Evolutionary conservation across 805 yeast species (phyloP), one percentile per base, ranked within the genome.

Genomic region (Metschnikowia peoriensis): DNA sequence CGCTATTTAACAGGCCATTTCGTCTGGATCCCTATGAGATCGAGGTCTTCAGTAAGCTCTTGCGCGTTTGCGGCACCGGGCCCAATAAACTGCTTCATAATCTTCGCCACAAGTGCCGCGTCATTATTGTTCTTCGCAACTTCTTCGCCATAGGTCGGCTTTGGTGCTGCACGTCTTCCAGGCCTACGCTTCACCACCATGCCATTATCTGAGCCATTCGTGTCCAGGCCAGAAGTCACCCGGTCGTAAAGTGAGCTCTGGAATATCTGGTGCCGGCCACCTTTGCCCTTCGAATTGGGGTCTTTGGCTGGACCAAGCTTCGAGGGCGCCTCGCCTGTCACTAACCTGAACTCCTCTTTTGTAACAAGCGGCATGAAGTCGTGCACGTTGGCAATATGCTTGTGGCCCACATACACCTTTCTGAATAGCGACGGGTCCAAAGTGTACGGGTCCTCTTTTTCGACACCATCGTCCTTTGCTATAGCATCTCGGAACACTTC

Each of bases 361-460:
- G 74, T 63, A 6, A 71, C 61, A 34, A 75, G 58, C 3, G 78
- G 76, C 77, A 73, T 73, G 60, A 70, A 73, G 60, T 75, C 79
- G 47, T 70, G 69, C 17, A 75, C 71, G 6, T 58, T 51, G 9
- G 62, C 62, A 10, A 46, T 37, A 38, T 55, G 61, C n/a, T 44
- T 41, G 12, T 49, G 51, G 22, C 52, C 53, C 8, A 47, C 42
- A 44, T 48, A 50, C 14, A 57, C 56, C 41, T 42, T 51, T 16
- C 48, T 35, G 55, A 52, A 57, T 12, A 46, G 49, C 2, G 51
- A 47, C 4, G 61, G 49, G 28, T 59, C 60, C 16, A 55, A 43
- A 6, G 41, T 29, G 28, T 41, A 41, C 27, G 46, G 46, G 6
- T 45, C 44, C 38, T 53, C 55, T 9, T 35, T 29, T 4, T 50